Evolutionary conservation across 768 basidiomycete genomes (phyloP).

Genomic region (Podaxis sp.): DNA sequence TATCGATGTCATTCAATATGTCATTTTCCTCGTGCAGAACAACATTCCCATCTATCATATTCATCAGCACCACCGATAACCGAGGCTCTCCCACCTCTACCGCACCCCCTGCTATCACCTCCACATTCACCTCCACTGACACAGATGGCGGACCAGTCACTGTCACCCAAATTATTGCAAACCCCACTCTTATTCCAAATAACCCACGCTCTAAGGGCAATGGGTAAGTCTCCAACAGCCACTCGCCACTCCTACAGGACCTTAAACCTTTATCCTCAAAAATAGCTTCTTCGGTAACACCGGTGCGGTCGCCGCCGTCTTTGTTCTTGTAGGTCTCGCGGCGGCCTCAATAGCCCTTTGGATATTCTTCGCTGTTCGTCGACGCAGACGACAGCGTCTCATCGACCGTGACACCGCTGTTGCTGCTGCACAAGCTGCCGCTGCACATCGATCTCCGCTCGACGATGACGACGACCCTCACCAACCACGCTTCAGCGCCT

Average conservation of each 20-base stretch:
- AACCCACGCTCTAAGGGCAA: slow-evolving; percentile 37
- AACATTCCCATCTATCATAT: slow-evolving; percentile 53
- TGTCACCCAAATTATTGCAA: slow-evolving; percentile 63
- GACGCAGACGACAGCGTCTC: slow-evolving; percentile 57
- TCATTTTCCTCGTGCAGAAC: slow-evolving; percentile 36
- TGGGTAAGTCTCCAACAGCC: slow-evolving; percentile 43
- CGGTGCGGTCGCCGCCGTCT: slow-evolving; percentile 90
- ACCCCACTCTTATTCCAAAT: slow-evolving; percentile 74
- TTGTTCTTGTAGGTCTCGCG: slow-evolving; percentile 85
- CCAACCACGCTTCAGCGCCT: slow-evolving; percentile 3
- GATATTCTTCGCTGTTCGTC: slow-evolving; percentile 68
- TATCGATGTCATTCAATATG: slow-evolving; percentile 19
- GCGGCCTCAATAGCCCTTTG: slow-evolving; percentile 66
- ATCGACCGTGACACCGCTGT: slow-evolving; percentile 71
- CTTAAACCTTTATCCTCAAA: slow-evolving; percentile 1
- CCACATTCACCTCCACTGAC: slow-evolving; percentile 52
- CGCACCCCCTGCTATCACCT: slow-evolving; percentile 59
- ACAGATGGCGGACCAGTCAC: slow-evolving; percentile 54
- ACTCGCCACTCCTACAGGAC: slow-evolving; percentile 3
- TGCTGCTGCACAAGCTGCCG: slow-evolving; percentile 72
- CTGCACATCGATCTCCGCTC: slow-evolving; percentile 63
- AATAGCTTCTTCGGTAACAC: slow-evolving; percentile 85
- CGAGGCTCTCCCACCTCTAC: slow-evolving; percentile 47
- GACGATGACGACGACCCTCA: slow-evolving; percentile 59
- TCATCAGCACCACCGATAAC: slow-evolving; percentile 60